Percentiles rank a stretch among this genome's conserved stretches.
Evolutionary conservation across 176 grass and related monocot species (phyloP).

Genomic region (Chloris gayana): DNA sequence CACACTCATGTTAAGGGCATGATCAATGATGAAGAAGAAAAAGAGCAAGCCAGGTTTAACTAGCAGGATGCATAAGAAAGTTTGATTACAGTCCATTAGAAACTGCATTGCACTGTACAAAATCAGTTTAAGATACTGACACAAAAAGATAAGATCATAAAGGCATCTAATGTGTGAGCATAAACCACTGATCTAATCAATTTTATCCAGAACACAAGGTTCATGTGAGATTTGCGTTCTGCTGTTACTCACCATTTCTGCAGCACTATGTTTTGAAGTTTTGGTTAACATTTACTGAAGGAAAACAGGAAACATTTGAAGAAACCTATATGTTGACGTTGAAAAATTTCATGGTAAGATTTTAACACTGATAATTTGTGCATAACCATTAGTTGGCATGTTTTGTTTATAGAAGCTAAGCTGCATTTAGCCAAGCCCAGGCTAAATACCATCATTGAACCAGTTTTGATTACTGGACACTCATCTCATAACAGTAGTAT

Average conservation of each 20-base stretch:
- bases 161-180: background rate
- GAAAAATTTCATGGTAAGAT: background rate
- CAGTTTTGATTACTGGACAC: background rate
- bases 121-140: slow-evolving; percentile 5
- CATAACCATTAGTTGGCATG: background rate
- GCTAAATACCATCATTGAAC: background rate
- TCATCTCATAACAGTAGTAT: background rate
- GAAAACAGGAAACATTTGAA: background rate
- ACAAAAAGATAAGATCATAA: background rate
- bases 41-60: background rate
- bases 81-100: background rate
- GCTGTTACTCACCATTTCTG: background rate
- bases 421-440: background rate
- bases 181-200: background rate
- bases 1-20: background rate
- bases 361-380: background rate
- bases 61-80: background rate
- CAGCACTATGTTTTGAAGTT: background rate
- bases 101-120: background rate
- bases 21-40: slow-evolving; percentile 1
- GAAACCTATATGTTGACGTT: background rate
- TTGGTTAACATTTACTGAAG: background rate
- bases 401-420: background rate
- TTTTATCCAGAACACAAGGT: background rate
- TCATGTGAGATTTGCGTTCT: background rate